phyloP scores from a whole-genome alignment of 2,329 filamentous ascomycete genomes.

The Fusarium siculi region DNA sequence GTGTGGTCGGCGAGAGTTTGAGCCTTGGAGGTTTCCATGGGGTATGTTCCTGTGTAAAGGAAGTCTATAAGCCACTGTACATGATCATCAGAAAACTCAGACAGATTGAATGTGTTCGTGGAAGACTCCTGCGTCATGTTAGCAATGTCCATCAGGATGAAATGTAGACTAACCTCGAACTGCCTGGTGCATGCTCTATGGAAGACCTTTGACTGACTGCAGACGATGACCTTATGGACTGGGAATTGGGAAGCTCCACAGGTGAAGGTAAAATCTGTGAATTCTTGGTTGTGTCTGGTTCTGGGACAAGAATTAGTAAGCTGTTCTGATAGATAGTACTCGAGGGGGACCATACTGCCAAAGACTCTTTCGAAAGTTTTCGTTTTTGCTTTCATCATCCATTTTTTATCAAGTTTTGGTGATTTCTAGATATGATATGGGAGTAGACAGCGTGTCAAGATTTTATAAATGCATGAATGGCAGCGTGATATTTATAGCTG shows the following conservation, averaged over 20 bases:
- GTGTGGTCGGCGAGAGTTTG: not conserved
- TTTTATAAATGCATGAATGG: no score
- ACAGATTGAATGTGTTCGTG: not conserved
- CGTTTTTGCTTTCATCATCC: not conserved
- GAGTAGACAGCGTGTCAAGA: fast-evolving
- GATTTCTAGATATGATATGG: not conserved
- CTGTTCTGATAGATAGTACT: not conserved
- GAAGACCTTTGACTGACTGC: not conserved
- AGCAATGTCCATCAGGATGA: not conserved
- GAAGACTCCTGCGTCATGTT: not conserved
- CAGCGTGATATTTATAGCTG: not conserved
- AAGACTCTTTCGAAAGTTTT: not conserved
- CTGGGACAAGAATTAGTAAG: not conserved
- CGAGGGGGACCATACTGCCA: not conserved
- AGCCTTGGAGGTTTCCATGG: not conserved
- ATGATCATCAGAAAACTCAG: not conserved
- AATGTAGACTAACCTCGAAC: not conserved
- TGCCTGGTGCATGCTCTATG: not conserved
- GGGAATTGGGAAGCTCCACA: not conserved
- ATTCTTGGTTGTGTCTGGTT: not conserved
- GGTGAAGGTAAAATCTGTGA: not conserved
- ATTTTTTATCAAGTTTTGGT: not conserved
- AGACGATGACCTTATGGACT: not conserved
- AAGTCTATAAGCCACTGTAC: not conserved
- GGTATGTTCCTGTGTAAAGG: not conserved